Percentiles rank a stretch among this genome's conserved stretches.
phyloP scores from a whole-genome alignment of 2,329 filamentous ascomycete species.

The Colletotrichum simmondsii region DNA sequence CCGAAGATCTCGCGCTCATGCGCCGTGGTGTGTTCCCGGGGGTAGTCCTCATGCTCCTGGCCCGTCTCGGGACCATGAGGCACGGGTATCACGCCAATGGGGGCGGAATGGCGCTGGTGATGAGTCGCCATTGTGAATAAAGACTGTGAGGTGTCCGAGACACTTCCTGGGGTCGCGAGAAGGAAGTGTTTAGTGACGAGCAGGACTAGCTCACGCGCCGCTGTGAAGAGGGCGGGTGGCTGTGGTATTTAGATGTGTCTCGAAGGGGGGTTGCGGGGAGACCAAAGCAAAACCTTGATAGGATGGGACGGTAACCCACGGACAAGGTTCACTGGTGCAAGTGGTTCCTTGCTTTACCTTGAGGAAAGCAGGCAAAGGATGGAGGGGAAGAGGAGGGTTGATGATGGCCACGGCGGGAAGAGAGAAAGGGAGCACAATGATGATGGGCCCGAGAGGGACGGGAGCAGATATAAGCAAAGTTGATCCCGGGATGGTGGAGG shows the following conservation, averaged over 20 bases:
- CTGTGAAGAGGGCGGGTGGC: not conserved
- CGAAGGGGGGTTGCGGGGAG: constrained; percentile 11
- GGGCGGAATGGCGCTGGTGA: constrained; percentile 52
- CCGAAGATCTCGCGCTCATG: constrained; percentile 75
- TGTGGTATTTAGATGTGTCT: constrained; percentile 6
- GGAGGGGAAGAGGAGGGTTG: not conserved
- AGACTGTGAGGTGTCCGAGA: not conserved
- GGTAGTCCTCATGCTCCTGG: constrained; percentile 60
- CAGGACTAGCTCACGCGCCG: not conserved
- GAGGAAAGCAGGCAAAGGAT: constrained; percentile 10
- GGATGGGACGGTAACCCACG: constrained; percentile 15
- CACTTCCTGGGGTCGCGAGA: constrained; percentile 2
- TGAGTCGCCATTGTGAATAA: constrained; percentile 40
- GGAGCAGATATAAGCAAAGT: constrained; percentile 32
- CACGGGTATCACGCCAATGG: constrained; percentile 64
- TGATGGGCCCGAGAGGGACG: constrained; percentile 19
- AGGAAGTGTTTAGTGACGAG: not conserved
- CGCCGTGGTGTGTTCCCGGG: constrained; percentile 54
- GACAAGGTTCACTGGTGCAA: constrained; percentile 19
- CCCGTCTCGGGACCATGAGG: constrained; percentile 64
- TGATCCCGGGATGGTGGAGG: constrained; percentile 23
- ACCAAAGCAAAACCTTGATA: constrained; percentile 23
- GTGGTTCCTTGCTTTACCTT: constrained; percentile 21
- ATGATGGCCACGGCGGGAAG: constrained; percentile 16
- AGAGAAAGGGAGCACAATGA: not conserved